Evolutionary conservation across 2,329 filamentous ascomycete species (phyloP).

Genomic region (Nemania sp.): DNA sequence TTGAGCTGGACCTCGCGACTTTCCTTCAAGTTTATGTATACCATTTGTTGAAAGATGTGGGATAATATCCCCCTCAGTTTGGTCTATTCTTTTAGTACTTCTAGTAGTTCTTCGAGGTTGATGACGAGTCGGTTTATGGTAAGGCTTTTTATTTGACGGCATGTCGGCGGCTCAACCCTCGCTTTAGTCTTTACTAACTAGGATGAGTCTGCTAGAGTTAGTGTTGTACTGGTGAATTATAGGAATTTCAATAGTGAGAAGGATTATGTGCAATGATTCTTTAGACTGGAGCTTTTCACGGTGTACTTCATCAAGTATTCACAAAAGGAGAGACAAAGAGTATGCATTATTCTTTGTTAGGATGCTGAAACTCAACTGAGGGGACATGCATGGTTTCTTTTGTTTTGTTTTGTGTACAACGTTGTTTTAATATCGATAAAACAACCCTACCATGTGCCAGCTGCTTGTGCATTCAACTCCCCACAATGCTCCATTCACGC

Average conservation of each 20-base stretch:
- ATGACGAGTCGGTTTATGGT: constrained; percentile 4
- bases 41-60: neutral
- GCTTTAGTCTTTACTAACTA: neutral
- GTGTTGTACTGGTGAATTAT: neutral
- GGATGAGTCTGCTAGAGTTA: neutral
- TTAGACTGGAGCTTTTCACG: neutral
- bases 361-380: neutral
- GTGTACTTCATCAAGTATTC: neutral
- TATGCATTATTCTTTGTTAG: neutral
- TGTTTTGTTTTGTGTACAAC: constrained; percentile 3
- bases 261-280: neutral
- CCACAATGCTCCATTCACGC: neutral
- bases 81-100: neutral
- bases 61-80: neutral
- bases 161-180: neutral
- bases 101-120: constrained; percentile 18
- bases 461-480: neutral
- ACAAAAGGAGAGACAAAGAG: neutral
- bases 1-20: neutral
- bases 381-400: neutral
- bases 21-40: constrained; percentile 9
- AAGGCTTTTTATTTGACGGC: constrained; percentile 3
- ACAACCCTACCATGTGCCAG: neutral
- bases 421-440: neutral
- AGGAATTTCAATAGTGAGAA: neutral